These are phyloP conservation scores for Camillea tinctor DNA, from an alignment of 2,329 filamentous ascomycete genomes.

Conservation along the genomic window DNA sequence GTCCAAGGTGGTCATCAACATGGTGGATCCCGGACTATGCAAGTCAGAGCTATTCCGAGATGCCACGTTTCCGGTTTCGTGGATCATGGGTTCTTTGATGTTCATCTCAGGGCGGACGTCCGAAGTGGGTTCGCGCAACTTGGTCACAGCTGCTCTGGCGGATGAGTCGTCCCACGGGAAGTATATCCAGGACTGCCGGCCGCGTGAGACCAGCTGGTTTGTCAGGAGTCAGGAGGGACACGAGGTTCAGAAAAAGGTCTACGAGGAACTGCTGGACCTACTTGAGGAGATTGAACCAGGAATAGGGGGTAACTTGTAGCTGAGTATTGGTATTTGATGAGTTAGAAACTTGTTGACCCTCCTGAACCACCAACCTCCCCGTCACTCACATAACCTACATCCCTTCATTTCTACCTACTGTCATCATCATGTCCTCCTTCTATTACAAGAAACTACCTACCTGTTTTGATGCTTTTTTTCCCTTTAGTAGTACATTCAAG, in stretches of 20 bases:
- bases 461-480: too few species aligned
- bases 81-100: constrained; percentile 14
- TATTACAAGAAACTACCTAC: too few species aligned
- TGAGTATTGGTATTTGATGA: too few species aligned
- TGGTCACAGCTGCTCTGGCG: constrained; percentile 38
- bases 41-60: constrained; percentile 38
- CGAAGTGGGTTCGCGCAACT: constrained; percentile 40
- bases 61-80: constrained; percentile 29
- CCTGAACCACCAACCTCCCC: too few species aligned
- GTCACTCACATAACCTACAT: too few species aligned
- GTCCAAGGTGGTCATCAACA: constrained; percentile 38
- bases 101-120: constrained; percentile 34
- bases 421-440: too few species aligned
- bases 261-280: constrained; percentile 41
- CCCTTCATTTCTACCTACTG: too few species aligned
- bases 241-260: constrained; percentile 37
- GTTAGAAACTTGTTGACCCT: too few species aligned
- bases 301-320: constrained; percentile 31
- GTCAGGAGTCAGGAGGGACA: constrained; percentile 39
- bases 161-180: constrained; percentile 40
- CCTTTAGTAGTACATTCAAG: too few species aligned
- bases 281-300: constrained; percentile 44
- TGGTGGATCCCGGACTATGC: constrained; percentile 42
- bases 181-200: constrained; percentile 38
- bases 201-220: constrained; percentile 30